Evolutionary conservation across 371 early-diverging fungal species (phyloP).

Genomic region (Lichtheimia corymbifera): DNA sequence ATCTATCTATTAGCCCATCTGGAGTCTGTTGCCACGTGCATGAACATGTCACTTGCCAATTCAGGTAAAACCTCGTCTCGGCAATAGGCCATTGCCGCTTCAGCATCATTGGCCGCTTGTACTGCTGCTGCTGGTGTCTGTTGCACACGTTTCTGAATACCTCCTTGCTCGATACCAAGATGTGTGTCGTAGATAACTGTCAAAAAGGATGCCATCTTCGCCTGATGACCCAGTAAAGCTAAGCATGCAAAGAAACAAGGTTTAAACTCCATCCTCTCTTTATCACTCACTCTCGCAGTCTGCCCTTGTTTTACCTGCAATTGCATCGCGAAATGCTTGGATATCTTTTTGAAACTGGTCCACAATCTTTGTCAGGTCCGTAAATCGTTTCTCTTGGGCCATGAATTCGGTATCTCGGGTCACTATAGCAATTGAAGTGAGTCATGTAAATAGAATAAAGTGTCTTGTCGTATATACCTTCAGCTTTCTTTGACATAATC

Average conservation of each 20-base stretch:
- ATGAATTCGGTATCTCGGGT: conserved; percentile 73
- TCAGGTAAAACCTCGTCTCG: conserved; percentile 67
- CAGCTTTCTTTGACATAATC: conserved; percentile 44
- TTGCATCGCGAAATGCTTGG: conserved; percentile 72
- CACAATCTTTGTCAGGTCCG: conserved; percentile 53
- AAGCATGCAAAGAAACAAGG: background rate
- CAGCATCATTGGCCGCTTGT: conserved; percentile 65
- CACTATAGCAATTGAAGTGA: conserved; percentile 25
- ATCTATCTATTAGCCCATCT: background rate
- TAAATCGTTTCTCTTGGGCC: conserved; percentile 61
- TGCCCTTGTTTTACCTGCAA: conserved; percentile 46
- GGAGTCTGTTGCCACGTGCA: background rate
- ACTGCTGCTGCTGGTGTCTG: conserved; percentile 58
- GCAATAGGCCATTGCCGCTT: conserved; percentile 58
- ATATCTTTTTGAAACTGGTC: conserved; percentile 69
- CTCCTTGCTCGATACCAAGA: conserved; percentile 25
- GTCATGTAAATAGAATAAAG: background rate
- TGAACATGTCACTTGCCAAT: conserved; percentile 48
- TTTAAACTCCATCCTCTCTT: background rate
- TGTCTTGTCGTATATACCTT: conserved; percentile 24
- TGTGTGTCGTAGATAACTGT: conserved; percentile 56
- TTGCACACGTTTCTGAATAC: conserved; percentile 38
- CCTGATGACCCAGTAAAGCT: conserved; percentile 72
- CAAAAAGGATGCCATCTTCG: conserved; percentile 62
- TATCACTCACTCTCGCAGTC: background rate